Conservation (phyloP, 73 alveolate species). For the Tetrahymena malaccensis region DNA sequence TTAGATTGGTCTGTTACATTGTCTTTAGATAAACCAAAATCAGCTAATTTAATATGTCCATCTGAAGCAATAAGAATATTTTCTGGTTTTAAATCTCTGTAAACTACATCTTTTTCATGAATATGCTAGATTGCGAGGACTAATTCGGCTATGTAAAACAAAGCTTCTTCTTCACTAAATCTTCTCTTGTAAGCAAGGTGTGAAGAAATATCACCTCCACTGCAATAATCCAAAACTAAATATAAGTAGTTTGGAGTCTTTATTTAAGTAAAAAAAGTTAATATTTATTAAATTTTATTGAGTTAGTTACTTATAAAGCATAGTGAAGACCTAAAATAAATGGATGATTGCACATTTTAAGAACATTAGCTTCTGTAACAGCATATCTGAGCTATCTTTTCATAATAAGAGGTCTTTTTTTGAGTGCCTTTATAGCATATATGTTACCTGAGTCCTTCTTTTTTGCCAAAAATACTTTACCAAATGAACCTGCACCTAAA, state of each 20-base stretch:
- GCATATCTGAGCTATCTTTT: constrained; percentile 66
- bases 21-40: constrained; percentile 78
- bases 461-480: constrained; percentile 75
- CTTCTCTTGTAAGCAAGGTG: constrained; percentile 48
- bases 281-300: constrained; percentile 25
- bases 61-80: constrained; percentile 59
- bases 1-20: constrained; percentile 55
- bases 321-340: constrained; percentile 31
- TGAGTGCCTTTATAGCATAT: constrained; percentile 75
- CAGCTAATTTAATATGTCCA: constrained; percentile 81
- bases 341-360: constrained; percentile 23
- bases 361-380: constrained; percentile 44
- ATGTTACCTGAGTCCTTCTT: constrained; percentile 56
- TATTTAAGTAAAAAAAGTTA: constrained; percentile 54
- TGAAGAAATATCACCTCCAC: constrained; percentile 78
- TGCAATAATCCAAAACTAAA: constrained; percentile 74
- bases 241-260: constrained; percentile 80
- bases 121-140: constrained; percentile 71
- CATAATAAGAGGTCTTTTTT: constrained; percentile 53
- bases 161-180: constrained; percentile 69
- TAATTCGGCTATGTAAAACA: constrained; percentile 70
- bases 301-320: constrained; percentile 28
- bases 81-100: constrained; percentile 86
- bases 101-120: constrained; percentile 72
- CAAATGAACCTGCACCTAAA: constrained; percentile 80